Base-by-base conservation (phyloP, 441 rosid genomes). In the Populus hybrid region DNA sequence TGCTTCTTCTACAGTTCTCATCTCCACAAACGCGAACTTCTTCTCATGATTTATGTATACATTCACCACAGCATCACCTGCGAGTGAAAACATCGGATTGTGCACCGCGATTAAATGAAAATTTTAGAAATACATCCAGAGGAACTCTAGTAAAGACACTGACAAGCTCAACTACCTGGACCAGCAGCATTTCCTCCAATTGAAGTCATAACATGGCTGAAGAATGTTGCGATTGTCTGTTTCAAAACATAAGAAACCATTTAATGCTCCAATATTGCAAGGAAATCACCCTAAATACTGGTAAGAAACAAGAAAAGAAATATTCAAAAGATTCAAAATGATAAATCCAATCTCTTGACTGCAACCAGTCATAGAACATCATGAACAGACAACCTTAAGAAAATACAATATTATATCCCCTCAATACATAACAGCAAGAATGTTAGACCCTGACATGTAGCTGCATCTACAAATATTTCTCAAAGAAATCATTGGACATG, bases 1-100 rank as follows among this genome's bases (percentile, higher is more conserved):
- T 26, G 97, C 95, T 83, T 93, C 98, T 84, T 93, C 97, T 71
- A 91, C 97, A 73, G 98, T 90, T 80, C 97, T 85, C 98, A 93
- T 93, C 83, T 93, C 94, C 75, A 93, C 98, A 83, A 93, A 93
- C 40, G 97, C 98, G 75, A 90, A 93, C 84, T 93, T 93, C 88
- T 90, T 93, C 80, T 91, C 98, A 12, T 91, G 92, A 87, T 91
- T 91, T 77, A 91, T 90, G 86, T 91, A 90, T 4, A 93, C 98
- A 81, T 93, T 93, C 72, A 91, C 94, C 84, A 93, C 98, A 67
- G 97, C 94, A 87, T 93, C 98, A 88, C 96, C 81, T 78, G 53
- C 63, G 35, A 21, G 11, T 16, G 23, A 32, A 67, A 32, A 67
- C 9, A 18, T 14, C 10, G 40, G n/a, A 32, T 57, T 46, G 11